Percentiles rank a stretch among this genome's conserved stretches.
Evolutionary conservation across 345 rosid species (phyloP).

Genomic region (Rhodamnia rubescens): DNA sequence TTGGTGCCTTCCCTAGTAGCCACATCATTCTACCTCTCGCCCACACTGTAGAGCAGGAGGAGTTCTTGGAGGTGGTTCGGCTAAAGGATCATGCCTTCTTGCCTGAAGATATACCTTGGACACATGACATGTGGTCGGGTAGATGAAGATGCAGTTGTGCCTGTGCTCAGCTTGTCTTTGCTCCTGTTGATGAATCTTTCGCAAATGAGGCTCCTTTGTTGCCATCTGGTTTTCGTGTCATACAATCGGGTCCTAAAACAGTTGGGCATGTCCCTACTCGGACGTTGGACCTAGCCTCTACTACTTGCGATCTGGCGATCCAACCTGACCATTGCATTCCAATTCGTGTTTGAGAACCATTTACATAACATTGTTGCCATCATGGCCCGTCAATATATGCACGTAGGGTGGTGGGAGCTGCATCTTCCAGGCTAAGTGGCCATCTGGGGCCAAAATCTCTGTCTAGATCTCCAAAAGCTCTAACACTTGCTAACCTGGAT

Average conservation of each 20-base stretch:
- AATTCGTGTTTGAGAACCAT: too few species aligned
- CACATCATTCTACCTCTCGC: too few species aligned
- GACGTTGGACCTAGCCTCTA: constrained; percentile 90
- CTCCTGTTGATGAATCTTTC: constrained; percentile 96
- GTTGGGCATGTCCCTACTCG: constrained; percentile 53
- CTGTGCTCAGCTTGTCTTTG: constrained; percentile 89
- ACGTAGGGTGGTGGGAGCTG: constrained; percentile 35
- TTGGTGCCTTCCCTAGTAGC: constrained; percentile 20
- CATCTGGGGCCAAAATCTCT: constrained; percentile 39
- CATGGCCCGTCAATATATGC: constrained; percentile 67
- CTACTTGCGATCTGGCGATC: too few species aligned
- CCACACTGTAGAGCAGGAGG: constrained; percentile 65
- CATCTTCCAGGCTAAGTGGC: constrained; percentile 51
- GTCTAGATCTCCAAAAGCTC: constrained; percentile 93
- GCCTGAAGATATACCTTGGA: constrained; percentile 77
- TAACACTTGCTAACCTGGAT: constrained; percentile 88
- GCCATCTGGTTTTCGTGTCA: constrained; percentile 92
- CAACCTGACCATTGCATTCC: too few species aligned
- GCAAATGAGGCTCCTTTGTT: constrained; percentile 84
- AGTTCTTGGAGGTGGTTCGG: constrained; percentile 92
- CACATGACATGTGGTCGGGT: constrained; percentile 89
- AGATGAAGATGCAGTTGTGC: constrained; percentile 91
- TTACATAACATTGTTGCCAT: constrained; percentile 67
- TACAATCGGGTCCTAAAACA: constrained; percentile 78
- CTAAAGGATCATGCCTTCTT: constrained; percentile 83